Conservation (phyloP, 768 basidiomycete species). For the Tulasnella sp. region DNA sequence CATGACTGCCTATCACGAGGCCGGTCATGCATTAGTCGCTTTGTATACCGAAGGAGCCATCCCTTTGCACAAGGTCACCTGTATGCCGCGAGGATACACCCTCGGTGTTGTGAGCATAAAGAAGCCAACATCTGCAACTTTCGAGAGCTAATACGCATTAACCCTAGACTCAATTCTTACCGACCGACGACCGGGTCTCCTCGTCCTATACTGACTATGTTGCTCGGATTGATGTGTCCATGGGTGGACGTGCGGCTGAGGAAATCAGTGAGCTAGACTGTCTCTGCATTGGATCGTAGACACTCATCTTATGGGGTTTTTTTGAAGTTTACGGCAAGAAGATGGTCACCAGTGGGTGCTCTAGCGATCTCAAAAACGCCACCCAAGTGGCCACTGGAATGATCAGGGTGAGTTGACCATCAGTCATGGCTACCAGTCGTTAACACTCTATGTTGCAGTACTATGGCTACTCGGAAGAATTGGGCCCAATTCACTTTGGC, state of each 20-base stretch:
- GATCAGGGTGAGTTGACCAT: slow-evolving; percentile 59
- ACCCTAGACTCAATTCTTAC: slow-evolving; percentile 55
- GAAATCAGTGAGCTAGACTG: slow-evolving; percentile 51
- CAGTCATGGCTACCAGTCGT: neutral
- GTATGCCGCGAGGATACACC: slow-evolving; percentile 90
- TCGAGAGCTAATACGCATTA: neutral
- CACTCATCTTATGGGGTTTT: slow-evolving; percentile 1
- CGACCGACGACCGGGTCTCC: slow-evolving; percentile 64
- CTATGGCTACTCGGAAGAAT: slow-evolving; percentile 66
- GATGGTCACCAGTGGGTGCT: slow-evolving; percentile 84
- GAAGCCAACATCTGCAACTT: slow-evolving; percentile 8
- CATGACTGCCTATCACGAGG: slow-evolving; percentile 95
- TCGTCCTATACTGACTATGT: slow-evolving; percentile 62
- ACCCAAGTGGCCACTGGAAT: slow-evolving; percentile 70
- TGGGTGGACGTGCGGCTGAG: slow-evolving; percentile 94
- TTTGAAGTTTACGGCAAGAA: slow-evolving; percentile 70
- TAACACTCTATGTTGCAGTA: slow-evolving; percentile 29
- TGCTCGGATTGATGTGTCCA: slow-evolving; percentile 77
- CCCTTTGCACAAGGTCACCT: slow-evolving; percentile 96
- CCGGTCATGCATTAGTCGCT: slow-evolving; percentile 89
- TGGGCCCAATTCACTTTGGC: slow-evolving; percentile 75
- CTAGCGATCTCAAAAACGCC: slow-evolving; percentile 73
- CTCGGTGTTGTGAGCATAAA: slow-evolving; percentile 58
- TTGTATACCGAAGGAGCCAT: slow-evolving; percentile 91
- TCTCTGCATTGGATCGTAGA: neutral